These are phyloP conservation scores for Barnettozyma sucrosica DNA, from an alignment of 805 yeast species.

Conservation along the genomic window DNA sequence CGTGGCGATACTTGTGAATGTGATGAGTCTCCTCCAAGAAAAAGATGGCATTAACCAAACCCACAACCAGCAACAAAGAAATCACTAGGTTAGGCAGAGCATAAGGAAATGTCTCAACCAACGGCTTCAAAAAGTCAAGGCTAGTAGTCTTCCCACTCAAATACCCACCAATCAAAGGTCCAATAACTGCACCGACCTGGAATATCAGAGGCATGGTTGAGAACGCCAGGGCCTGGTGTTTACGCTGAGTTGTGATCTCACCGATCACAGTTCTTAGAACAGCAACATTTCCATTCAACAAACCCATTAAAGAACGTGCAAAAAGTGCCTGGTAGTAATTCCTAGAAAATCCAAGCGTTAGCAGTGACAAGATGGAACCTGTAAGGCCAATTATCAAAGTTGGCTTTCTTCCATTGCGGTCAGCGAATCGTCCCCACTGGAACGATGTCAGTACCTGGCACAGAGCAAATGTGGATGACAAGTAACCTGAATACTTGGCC, in stretches of 20 bases:
- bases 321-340: conserved; percentile 47
- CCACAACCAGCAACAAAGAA: conserved; percentile 30
- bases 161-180: conserved; percentile 54
- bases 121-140: conserved; percentile 22
- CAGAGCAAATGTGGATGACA: conserved; percentile 57
- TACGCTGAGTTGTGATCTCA: conserved; percentile 49
- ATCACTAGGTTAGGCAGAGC: conserved; percentile 49
- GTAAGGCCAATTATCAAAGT: conserved; percentile 45
- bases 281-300: conserved; percentile 58
- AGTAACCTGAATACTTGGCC: conserved; percentile 55
- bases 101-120: conserved; percentile 40
- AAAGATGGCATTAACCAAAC: conserved; percentile 36
- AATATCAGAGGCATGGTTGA: conserved; percentile 55
- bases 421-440: conserved; percentile 55
- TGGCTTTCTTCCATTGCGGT: conserved; percentile 50
- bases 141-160: conserved; percentile 34
- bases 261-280: conserved; percentile 60
- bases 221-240: conserved; percentile 59
- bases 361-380: conserved; percentile 44
- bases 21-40: conserved; percentile 52
- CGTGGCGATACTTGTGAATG: conserved; percentile 32
- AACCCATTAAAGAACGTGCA: conserved; percentile 50
- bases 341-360: conserved; percentile 48
- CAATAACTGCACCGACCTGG: conserved; percentile 55
- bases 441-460: conserved; percentile 52